These are phyloP conservation scores for Claviceps sp. DNA, from an alignment of 2,329 filamentous ascomycete species.

Conservation along the genomic window DNA sequence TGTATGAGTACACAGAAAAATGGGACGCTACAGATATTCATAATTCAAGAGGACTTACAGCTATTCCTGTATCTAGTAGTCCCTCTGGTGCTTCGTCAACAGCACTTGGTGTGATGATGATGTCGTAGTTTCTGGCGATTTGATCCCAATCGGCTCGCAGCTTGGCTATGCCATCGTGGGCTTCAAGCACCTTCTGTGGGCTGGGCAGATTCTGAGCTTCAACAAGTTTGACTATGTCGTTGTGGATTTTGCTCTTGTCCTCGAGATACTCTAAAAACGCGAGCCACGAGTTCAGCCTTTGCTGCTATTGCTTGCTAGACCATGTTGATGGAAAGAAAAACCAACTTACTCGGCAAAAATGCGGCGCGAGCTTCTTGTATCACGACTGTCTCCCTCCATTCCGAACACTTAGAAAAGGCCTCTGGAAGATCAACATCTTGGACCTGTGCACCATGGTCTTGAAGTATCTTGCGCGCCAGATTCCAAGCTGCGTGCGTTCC, in stretches of 20 bases:
- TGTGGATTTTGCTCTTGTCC: conserved; percentile 32
- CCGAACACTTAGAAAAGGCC: conserved; percentile 32
- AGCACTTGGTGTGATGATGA: conserved; percentile 44
- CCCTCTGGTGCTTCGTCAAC: conserved; percentile 46
- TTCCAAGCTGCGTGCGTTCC: conserved; percentile 30
- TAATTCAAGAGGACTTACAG: conserved; percentile 18
- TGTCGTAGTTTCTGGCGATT: conserved; percentile 36
- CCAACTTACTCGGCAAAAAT: conserved; percentile 7
- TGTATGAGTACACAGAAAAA: background rate
- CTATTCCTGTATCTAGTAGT: conserved; percentile 36
- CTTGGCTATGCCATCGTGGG: conserved; percentile 38
- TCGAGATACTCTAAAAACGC: conserved; percentile 38
- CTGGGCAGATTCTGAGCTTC: conserved; percentile 31
- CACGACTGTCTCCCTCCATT: conserved; percentile 26
- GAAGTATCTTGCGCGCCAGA: conserved; percentile 25
- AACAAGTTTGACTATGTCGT: conserved; percentile 33
- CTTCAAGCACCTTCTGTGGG: conserved; percentile 34
- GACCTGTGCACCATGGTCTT: conserved; percentile 35
- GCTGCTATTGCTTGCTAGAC: no score
- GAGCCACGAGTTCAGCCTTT: background rate
- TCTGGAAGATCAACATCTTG: conserved; percentile 40
- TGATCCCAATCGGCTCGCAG: conserved; percentile 41
- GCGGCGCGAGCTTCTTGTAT: conserved; percentile 6
- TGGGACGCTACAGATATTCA: background rate
- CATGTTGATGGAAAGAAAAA: background rate